Base-by-base conservation (phyloP, 768 basidiomycete genomes). In the Boletus reticulatus region DNA sequence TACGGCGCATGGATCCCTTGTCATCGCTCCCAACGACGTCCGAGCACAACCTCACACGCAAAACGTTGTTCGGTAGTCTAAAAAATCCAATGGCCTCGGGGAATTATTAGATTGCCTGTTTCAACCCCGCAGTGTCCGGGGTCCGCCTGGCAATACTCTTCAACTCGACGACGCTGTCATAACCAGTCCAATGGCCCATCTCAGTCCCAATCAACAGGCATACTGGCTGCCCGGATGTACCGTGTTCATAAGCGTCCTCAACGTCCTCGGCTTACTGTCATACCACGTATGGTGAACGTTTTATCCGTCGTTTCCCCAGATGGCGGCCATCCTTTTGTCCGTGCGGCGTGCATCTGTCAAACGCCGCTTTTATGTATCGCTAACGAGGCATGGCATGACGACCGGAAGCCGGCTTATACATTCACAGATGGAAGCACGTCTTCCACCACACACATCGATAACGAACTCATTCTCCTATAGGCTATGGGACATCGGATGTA, bases 101-200 rank as follows among this genome's bases (percentile, higher is more conserved):
- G 27, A 29, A 29, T 29, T 29, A 29, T 29, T 9, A 29, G 27
- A 29, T 29, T 36, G 14, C 14, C 27, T 36, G 37, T 52, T 43
- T n/a, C 11, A 27, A 36, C 44, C 43, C 52, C 45, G 24, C 51
- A 62, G 61, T 62, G n/a, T 48, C 49, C 8, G 52, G 60, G 59
- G 48, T 37, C 38, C 19, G 27, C 19, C 14, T 1, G 4, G 1
- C 20, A 34, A 27, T 17, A 29, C 27, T 29, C 27, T 17, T 17
- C 9, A 22, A 27, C 32, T 27, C n/a, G 43, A 24, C 34, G 1
- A 24, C 2, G 19, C 32, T 19, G 45, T 37, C 52, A 32, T 14
- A 19, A 16, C 16, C 1, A 19, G 27, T 17, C 38, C 39, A 11
- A 41, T 36, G 38, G 22, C 1, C 5, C 32, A 22, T 42, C 45